Base-by-base conservation (phyloP, 345 rosid genomes). In the Citrus glauca region DNA sequence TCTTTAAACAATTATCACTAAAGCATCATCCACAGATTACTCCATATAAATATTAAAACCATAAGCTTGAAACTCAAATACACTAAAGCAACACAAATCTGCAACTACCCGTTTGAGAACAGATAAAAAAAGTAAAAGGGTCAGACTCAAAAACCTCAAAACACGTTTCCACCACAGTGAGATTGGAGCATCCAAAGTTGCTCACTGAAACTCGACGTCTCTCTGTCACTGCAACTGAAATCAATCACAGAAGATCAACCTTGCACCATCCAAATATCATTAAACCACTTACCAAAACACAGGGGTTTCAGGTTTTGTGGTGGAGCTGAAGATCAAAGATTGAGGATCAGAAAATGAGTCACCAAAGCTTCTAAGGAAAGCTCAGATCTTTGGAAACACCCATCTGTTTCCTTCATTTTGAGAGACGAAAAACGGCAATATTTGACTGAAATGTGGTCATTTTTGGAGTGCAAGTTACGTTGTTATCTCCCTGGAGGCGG, bases 81-180 rank as follows among this genome's bases (percentile, higher is more conserved):
- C 57, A 69, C 25, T 40, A 57, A 69, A 75, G 68, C 61, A 63
- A 48, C 57, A 35, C 32, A 74, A 63, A 76, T 20, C 48, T 74
- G 72, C 60, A 83, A 35, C 79, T 80, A 83, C 75, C 77, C 83
- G 56, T 70, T 69, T 48, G 33, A 65, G 63, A 82, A 81, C 30
- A 69, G 75, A 66, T 33, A 61, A 24, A 59, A 65, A 33, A 74
- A 83, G 42, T 69, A 2, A 77, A 71, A 81, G 82, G 75, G 84
- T 40, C 62, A 73, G 73, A 16, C 66, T 33, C 73, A 69, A 67
- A 71, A 85, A 84, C 88, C 89, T 83, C 70, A 64, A 70, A 80
- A 67, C 20, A n/a, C 37, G 64, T 65, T 77, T 71, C 37, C 74
- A 62, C 37, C 70, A 40, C 13, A 9, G 30, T 19, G 56, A 67